Evolutionary conservation across 345 rosid genomes (phyloP), one percentile per base, ranked within the genome.

Genomic region (sweet orange (Citrus sinensis)): DNA sequence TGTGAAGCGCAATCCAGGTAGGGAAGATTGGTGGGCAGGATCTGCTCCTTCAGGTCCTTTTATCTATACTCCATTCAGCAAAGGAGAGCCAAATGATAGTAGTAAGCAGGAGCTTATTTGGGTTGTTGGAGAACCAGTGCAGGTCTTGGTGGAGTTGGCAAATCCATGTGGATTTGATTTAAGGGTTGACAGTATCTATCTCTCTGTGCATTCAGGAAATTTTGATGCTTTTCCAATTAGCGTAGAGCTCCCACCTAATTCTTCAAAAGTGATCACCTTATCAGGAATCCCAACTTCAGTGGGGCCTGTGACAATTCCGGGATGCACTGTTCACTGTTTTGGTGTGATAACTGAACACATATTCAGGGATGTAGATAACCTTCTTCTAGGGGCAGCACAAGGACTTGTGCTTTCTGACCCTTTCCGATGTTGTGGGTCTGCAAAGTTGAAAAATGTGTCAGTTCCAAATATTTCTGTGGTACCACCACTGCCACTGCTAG

Each of bases 341-440:
- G 99, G 98, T 83, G 98, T 92, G 67, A 89, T 94, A 79, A 94
- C 99, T 40, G 97, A 94, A 84, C 99, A 97, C 81, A 87, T 86
- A 66, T 97, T 94, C 80, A 92, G 78, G 87, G 99, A 94, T 82
- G 98, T 97, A 75, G 98, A 97, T 82, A 92, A 92, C 87, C 89
- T 97, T 82, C 99, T 97, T 71, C 97, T 88, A 66, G 99, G 98
- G 80, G 99, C 97, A 74, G 97, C 97, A 51, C 98, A 93, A 84
- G 99, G 99, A 76, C 97, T 97, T 83, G 99, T 97, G 74, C 94
- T 97, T 77, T 94, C 99, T 56, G 99, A 97, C 76, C 99, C 99
- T 76, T 97, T 97, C 83, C 86, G 97, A 78, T 90, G 96, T 58
- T 94, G 98, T 81, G 98, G 99, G 4, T 97, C 98, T 78, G 87